Percentiles rank a stretch among this genome's conserved stretches.
These are phyloP conservation scores for Coemansia sp. DNA, from an alignment of 192 early-diverging fungal species.

Conservation along the genomic window DNA sequence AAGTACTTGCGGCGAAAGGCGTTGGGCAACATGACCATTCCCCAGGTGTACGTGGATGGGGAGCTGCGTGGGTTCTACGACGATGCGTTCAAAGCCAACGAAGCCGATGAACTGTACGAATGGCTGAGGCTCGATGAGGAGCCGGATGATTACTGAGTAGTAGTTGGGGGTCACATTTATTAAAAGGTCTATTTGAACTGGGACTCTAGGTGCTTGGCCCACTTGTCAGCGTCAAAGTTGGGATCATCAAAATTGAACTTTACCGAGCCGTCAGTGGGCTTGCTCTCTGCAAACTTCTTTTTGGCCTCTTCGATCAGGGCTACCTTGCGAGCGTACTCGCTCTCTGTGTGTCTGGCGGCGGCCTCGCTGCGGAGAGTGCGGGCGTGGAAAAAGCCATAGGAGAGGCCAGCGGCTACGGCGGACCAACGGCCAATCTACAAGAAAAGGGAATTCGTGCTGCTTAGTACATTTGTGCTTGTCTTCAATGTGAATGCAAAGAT, in stretches of 20 bases:
- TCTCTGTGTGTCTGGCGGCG: constrained; percentile 26
- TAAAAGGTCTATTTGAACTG: constrained; percentile 18
- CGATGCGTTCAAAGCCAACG: constrained; percentile 53
- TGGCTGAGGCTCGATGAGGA: constrained; percentile 56
- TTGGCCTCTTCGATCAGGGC: constrained; percentile 52
- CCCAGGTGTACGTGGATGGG: constrained; percentile 55
- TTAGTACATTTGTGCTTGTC: not conserved
- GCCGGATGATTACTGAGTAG: constrained; percentile 33
- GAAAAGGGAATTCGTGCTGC: not conserved
- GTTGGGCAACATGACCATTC: constrained; percentile 51
- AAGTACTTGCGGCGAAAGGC: constrained; percentile 54
- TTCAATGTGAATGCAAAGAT: not conserved
- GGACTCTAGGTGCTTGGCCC: constrained; percentile 44
- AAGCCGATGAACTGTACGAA: constrained; percentile 49
- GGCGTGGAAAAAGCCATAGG: constrained; percentile 45
- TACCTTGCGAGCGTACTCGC: constrained; percentile 46
- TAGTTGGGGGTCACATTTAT: not conserved
- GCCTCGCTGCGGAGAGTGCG: constrained; percentile 41
- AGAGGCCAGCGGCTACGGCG: constrained; percentile 39
- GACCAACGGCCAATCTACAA: constrained; percentile 54
- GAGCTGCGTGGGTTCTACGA: constrained; percentile 53
- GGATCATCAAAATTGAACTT: constrained; percentile 46
- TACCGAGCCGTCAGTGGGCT: constrained; percentile 12
- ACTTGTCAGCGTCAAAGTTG: constrained; percentile 51
- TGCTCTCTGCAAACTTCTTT: constrained; percentile 44